phyloP scores from a whole-genome alignment of 2,329 filamentous ascomycete genomes.

The Penicillium sclerotiorum region DNA sequence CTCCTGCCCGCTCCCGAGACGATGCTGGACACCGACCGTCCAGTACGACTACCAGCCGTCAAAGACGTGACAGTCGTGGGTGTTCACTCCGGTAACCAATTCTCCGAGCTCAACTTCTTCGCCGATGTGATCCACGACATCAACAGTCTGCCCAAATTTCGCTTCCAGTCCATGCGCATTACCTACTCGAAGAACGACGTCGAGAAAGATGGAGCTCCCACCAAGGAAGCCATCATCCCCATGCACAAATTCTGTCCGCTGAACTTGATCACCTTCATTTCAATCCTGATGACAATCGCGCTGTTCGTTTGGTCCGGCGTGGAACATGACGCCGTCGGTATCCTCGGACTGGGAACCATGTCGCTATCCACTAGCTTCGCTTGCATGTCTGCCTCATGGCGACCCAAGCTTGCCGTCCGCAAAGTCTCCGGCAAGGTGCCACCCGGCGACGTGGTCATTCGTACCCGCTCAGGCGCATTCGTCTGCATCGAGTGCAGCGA shows the following conservation, averaged over 20 bases:
- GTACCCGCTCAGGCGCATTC: conserved; percentile 63
- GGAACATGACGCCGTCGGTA: conserved; percentile 55
- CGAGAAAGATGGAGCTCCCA: not conserved
- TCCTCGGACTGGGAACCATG: conserved; percentile 56
- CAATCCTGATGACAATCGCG: not conserved
- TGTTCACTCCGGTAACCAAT: conserved; percentile 1
- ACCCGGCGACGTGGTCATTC: conserved; percentile 62
- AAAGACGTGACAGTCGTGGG: conserved; percentile 4
- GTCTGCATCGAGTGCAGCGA: conserved; percentile 61
- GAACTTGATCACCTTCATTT: not conserved
- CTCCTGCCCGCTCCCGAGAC: conserved; percentile 2
- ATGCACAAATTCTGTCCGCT: not conserved
- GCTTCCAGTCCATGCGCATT: not conserved
- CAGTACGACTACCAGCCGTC: conserved; percentile 1
- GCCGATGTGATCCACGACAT: conserved; percentile 1
- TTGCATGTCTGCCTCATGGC: conserved; percentile 62
- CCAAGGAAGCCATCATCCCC: not conserved
- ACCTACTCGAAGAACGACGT: not conserved
- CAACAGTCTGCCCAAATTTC: not conserved
- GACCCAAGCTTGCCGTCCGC: conserved; percentile 57
- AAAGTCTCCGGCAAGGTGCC: conserved; percentile 55
- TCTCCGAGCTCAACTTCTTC: conserved; percentile 2
- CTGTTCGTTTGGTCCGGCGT: conserved; percentile 26
- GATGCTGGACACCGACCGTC: conserved; percentile 4
- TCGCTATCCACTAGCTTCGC: conserved; percentile 57